Base-by-base conservation (phyloP, 495 filamentous ascomycete species). In the Aspergillus heteromorphus region DNA sequence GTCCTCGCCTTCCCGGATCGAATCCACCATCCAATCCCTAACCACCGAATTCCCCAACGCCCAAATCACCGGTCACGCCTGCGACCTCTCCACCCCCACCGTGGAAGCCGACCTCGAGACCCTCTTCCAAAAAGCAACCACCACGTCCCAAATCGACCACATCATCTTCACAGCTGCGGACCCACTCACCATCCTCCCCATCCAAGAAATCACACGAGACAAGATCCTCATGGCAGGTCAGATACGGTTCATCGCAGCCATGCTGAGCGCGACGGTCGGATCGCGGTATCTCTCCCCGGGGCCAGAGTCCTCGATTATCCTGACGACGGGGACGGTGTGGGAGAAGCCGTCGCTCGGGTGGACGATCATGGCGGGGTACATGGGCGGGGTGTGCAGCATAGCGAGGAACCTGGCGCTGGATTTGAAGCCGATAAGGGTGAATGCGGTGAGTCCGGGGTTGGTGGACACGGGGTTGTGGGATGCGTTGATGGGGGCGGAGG, bases 151-250 rank as follows among this genome's bases (percentile, higher is more conserved):
- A n/a, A 55, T 87, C 40, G 76, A 87, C 64, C 86, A 88, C 59
- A 70, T 88, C 19, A 75, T 83, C 49, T 78, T 67, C 60, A 85
- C 83, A 4, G 85, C 86, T 0, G 83, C 74, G 8, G 76, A 83
- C 52, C 41, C 54, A 6, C 64, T 81, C 0, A 14, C 61, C 11
- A 45, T 73, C 6, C 59, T 58, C 1, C 52, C 59, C 6, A 27
- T 83, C 1, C 18, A 64, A 2, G 70, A 77, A 4, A 34, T 78
- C 17, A 77, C 69, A 1, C 54, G 73, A 0, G 73, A 77, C 0
- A 43, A 42, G 10, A 74, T 84, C 55, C 62, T 69, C 3, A 3
- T 45, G 16, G 72, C 69, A 4, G 68, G 68, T n/a, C 77, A 77
- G 48, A 67, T 88, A 18, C 79, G 83, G 3, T 73, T 80, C 61